Base-by-base conservation (phyloP, 306 rosid genomes). In the Cucurbita pepo region DNA sequence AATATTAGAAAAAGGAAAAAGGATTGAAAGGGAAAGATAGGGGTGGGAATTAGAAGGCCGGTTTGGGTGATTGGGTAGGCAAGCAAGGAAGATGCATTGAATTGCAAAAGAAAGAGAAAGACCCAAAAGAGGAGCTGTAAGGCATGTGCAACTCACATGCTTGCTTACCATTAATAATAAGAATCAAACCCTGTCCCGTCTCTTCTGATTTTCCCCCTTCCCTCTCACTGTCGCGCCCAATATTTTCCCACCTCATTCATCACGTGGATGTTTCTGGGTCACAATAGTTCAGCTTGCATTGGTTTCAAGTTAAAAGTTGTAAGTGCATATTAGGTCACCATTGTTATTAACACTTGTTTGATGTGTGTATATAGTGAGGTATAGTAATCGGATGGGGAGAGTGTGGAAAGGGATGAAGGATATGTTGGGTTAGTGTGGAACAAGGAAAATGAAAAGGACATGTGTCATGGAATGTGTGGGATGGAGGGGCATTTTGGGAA, bases 401-500 rank as follows among this genome's bases (percentile, higher is more conserved):
- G 54, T 40, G 71, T 18, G 71, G 71, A 18, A 44, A 44, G 54
- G 71, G 71, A 21, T 2, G 48, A 44, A 44, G 71, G 55, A 45
- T 63, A n/a, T 66, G 72, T 66, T 66, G 72, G 72, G 72, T 66
- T 43, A 66, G 72, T 66, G 72, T 66, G 72, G 72, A 66, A 66
- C 72, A 66, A 66, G 37, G 72, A 45, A 43, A 43, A 66, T 66
- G 55, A 45, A 25, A 66, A 44, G 18, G 55, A 66, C 55, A 22
- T 44, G 22, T 44, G 52, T 64, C 71, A 19, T 66, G 69, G 69
- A 61, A 61, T 61, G 67, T 22, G 47, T 45, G 45, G 5, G 25
- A 38, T 1, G 69, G 53, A 64, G n/a, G 71, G 53, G 53, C 7
- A 64, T 2, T 64, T 19, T 64, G 0, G 71, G 14, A 18, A 64